These are phyloP conservation scores for Ceratobasidium sp. DNA, from an alignment of 1,284 basidiomycete genomes.

Conservation along the genomic window DNA sequence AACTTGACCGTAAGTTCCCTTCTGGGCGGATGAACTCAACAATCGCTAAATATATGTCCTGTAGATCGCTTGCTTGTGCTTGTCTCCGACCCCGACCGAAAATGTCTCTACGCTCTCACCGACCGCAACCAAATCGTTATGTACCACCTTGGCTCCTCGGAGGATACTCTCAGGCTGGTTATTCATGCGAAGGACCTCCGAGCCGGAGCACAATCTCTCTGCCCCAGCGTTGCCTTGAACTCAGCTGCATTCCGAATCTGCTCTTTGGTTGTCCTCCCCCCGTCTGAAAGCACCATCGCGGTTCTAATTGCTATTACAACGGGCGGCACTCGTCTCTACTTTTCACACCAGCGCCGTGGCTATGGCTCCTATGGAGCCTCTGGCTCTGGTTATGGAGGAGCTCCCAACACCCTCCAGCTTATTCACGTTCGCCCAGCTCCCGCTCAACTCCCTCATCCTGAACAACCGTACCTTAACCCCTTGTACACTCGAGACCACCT, in stretches of 20 bases:
- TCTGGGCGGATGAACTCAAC: no score
- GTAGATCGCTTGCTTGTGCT: slow-evolving; percentile 37
- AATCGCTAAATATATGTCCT: no score
- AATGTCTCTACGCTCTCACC: slow-evolving; percentile 79
- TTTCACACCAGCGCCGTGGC: slow-evolving; percentile 59
- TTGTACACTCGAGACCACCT: slow-evolving; percentile 55
- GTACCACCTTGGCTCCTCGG: slow-evolving; percentile 49
- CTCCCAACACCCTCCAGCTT: slow-evolving; percentile 64
- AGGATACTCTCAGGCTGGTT: slow-evolving; percentile 19
- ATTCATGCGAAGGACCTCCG: slow-evolving; percentile 29
- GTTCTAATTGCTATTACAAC: slow-evolving; percentile 83
- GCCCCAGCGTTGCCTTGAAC: slow-evolving; percentile 75
- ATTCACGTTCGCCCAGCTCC: slow-evolving; percentile 84
- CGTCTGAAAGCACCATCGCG: slow-evolving; percentile 69
- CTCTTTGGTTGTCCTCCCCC: slow-evolving; percentile 70
- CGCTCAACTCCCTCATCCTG: slow-evolving; percentile 76
- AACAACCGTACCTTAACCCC: slow-evolving; percentile 59
- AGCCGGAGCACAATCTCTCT: slow-evolving; percentile 71
- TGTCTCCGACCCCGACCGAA: slow-evolving; percentile 64
- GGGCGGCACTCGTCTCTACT: slow-evolving; percentile 83
- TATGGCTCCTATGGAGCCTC: slow-evolving; percentile 47
- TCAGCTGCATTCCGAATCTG: slow-evolving; percentile 73
- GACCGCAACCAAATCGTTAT: slow-evolving; percentile 75
- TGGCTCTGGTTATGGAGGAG: slow-evolving; percentile 38
- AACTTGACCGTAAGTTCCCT: slow-evolving; percentile 67